Evolutionary conservation across 768 basidiomycete genomes (phyloP), one percentile per base, ranked within the genome.

Genomic region (Termitomyces sp.): DNA sequence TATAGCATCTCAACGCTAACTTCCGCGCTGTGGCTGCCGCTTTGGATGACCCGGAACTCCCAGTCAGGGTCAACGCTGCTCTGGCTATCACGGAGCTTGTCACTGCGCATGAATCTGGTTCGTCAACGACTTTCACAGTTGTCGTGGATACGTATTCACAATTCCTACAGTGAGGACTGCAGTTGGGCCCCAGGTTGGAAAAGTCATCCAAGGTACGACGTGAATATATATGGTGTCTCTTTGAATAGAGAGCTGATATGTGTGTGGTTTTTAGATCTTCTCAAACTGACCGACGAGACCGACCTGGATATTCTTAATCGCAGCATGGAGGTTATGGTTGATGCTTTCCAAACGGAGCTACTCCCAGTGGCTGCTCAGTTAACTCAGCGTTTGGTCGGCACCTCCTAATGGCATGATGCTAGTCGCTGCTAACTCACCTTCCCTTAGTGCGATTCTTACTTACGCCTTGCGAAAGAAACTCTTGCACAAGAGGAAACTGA

Each of bases 281-380:
- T 94, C 62, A 91, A 91, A 67, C 77, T 96, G 41, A 85, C 89
- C n/a, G 89, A 94, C 66, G 90, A 94, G 70, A 92, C 91, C 42
- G 93, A 95, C 66, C 73, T 96, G 41, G 92, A 95, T 66, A 79
- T 91, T 45, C 76, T 94, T 52, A 92, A 91, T 64, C 77, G 75
- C 57, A 82, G 87, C 63, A 91, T 93, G 86, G 89, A 92, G 63
- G 81, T 83, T 23, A 86, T 95, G 82, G 93, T 94, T 15, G 84
- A 91, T 60, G 81, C 82, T 39, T 96, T 91, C 81, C 85, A 89
- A 64, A 82, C 82, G 4, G 89, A 94, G 73, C 74, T 96, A 5
- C 73, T 92, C 4, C 92, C 92, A 5, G 92, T 94, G 39, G 89
- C 91, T 15, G 85, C 85, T 32, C 86, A 91, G 67, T 76, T 96